phyloP scores from a whole-genome alignment of 345 rosid species.

The Fremontodendron californicum region DNA sequence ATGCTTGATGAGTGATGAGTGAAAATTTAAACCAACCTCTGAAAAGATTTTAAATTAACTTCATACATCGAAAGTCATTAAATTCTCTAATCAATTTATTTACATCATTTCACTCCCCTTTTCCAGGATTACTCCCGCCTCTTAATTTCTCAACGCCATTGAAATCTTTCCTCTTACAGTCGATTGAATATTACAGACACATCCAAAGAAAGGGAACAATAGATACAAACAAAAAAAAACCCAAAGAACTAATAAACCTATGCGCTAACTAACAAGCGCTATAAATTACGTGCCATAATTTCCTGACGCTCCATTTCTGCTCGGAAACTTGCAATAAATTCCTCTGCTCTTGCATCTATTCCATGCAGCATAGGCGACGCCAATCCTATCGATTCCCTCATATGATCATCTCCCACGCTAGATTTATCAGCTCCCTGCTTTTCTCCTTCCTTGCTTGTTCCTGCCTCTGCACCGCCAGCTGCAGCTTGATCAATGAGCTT shows the following conservation, averaged over 20 bases:
- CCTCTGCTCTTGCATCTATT: constrained; percentile 75
- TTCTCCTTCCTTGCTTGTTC: constrained; percentile 25
- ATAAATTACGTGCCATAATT: constrained; percentile 36
- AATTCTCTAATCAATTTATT: neutral
- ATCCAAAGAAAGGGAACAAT: neutral
- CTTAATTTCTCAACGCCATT: neutral
- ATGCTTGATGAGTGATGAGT: neutral
- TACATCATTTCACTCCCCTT: neutral
- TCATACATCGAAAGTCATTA: neutral
- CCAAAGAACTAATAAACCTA: neutral
- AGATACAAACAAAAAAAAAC: neutral
- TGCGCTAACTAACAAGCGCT: neutral
- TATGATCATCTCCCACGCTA: constrained; percentile 27
- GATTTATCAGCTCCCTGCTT: neutral
- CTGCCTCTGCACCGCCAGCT: constrained; percentile 15
- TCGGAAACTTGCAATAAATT: constrained; percentile 54
- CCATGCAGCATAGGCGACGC: constrained; percentile 50
- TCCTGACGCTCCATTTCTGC: constrained; percentile 53
- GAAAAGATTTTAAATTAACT: neutral
- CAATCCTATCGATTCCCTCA: constrained; percentile 46
- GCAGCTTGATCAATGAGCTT: constrained; percentile 7
- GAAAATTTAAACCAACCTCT: neutral
- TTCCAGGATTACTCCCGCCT: neutral
- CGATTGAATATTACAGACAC: neutral
- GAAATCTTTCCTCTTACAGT: neutral